Base-by-base conservation (phyloP, 768 basidiomycete species). In the Suillus occidentalis region DNA sequence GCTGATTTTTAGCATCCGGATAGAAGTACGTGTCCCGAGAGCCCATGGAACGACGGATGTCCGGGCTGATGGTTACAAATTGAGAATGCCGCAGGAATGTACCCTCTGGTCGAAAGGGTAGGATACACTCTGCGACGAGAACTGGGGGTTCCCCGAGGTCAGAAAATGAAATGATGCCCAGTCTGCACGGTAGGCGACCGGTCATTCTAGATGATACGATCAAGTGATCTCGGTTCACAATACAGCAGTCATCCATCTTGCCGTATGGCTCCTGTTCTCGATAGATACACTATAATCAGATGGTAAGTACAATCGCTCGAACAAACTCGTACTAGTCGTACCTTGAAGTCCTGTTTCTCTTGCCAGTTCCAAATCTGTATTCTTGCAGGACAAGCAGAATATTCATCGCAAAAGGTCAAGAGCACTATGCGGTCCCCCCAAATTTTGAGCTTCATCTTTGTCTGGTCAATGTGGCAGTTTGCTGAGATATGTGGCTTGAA, bases 401-500 rank as follows among this genome's bases (percentile, higher is more conserved):
- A 36, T n/a, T 55, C 53, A 14, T 55, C 53, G 53, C 53, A 55
- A 6, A 55, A 13, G 53, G 1, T 36, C 12, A 36, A 36, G 53
- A 55, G 53, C 34, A n/a, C 53, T 13, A 55, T 55, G 20, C 53
- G 34, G 12, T 55, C 31, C 31, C 53, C 53, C 53, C 53, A 55
- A 10, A 55, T 55, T 36, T 55, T 55, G 34, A 55, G 53, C 34
- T 55, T 34, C 8, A 36, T 55, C 20, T n/a, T 34, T 55, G 53
- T 55, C 53, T 34, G 20, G 12, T 55, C 34, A 13, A 13, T 3
- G 6, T 34, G 34, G 3, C 53, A 55, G 1, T 55, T 55, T 34
- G 53, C 53, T 55, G 53, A 55, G 2, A 55, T 55, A 14, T 55
- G 53, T 36, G 53, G 53, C 53, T 55, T 55, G 53, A 55, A 55